Evolutionary conservation across 352 stramenopile species (phyloP).

Genomic region (Phytophthora capsici): DNA sequence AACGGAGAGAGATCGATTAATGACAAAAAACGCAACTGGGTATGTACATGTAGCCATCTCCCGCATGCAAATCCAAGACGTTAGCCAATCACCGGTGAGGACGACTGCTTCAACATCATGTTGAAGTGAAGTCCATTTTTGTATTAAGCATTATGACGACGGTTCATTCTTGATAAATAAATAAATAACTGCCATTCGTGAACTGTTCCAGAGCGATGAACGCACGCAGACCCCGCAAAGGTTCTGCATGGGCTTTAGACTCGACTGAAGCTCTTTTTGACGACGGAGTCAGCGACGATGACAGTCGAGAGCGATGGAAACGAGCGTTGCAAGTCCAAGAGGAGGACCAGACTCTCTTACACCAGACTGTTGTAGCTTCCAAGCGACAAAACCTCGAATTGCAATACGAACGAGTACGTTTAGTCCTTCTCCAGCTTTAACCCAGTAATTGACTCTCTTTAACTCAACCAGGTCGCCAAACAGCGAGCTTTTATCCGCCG

Average conservation of each 20-base stretch:
- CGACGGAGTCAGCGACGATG: conserved; percentile 24
- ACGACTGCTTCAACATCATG: conserved; percentile 3
- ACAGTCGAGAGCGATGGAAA: conserved; percentile 42
- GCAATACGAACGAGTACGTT: conserved; percentile 62
- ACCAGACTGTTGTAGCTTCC: conserved; percentile 71
- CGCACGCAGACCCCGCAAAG: conserved; percentile 32
- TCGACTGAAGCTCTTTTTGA: conserved; percentile 31
- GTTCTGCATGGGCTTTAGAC: conserved; percentile 25
- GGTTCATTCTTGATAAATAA: too few relatives aligned
- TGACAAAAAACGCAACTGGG: conserved; percentile 7
- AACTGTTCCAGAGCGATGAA: conserved; percentile 14
- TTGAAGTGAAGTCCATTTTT: too few relatives aligned
- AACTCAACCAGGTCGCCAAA: conserved; percentile 54
- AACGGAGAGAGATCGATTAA: neutral
- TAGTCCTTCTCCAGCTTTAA: neutral
- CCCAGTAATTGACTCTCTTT: neutral
- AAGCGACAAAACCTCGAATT: conserved; percentile 71
- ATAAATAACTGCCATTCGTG: conserved; percentile 21
- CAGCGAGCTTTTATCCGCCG: conserved; percentile 82
- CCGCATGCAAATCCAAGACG: conserved; percentile 23
- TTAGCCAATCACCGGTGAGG: conserved; percentile 31
- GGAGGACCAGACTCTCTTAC: conserved; percentile 69
- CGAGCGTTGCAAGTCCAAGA: conserved; percentile 50
- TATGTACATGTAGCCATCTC: conserved; percentile 29
- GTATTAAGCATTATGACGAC: too few relatives aligned